Base-by-base conservation (phyloP, 257 asterid species). In the Gentiana dahurica region DNA sequence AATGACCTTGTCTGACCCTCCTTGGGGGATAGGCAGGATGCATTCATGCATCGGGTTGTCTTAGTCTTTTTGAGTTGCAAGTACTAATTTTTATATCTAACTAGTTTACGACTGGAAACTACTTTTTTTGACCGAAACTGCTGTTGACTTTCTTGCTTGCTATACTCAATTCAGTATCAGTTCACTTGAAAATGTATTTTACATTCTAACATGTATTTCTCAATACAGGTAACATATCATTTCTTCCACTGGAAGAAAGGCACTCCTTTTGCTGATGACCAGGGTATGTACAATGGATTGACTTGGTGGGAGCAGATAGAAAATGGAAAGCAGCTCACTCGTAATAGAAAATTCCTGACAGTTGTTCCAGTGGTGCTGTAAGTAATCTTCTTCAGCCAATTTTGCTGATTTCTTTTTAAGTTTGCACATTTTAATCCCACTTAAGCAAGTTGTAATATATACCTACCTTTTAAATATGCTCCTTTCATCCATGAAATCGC, bases 241-340 rank as follows among this genome's bases (percentile, higher is more conserved):
- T 84, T 82, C 74, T 87, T 87, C 78, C 96, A 87, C 57, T 87
- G 96, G 96, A 82, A 80, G 74, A 87, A 87, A 77, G 96, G 96
- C 69, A 87, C 96, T 34, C 96, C 96, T 4, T 87, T 87, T 70
- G 83, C 95, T 69, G 96, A 87, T 76, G 96, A 87, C 68, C 96
- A 87, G 80, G 96, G 96, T 44, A 84, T 87, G 41, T 87, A 87
- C 67, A 87, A 87, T 76, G 58, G 81, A 13, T 72, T 87, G 78
- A 87, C 96, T 48, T 87, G 96, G 96, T 87, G 96, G 96, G 96
- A 87, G 73, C 96, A 87, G 76, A 80, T 87, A 32, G 96, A 87
- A 77, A 74, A 77, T 65, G 96, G 96, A 64, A 78, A 82, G 72
- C 96, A 87, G 81, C 94, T 84, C 75, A 87, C 96, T 48, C 94